Evolutionary conservation across 306 rosid genomes (phyloP), one percentile per base, ranked within the genome.

Genomic region (Bauhinia variegata): DNA sequence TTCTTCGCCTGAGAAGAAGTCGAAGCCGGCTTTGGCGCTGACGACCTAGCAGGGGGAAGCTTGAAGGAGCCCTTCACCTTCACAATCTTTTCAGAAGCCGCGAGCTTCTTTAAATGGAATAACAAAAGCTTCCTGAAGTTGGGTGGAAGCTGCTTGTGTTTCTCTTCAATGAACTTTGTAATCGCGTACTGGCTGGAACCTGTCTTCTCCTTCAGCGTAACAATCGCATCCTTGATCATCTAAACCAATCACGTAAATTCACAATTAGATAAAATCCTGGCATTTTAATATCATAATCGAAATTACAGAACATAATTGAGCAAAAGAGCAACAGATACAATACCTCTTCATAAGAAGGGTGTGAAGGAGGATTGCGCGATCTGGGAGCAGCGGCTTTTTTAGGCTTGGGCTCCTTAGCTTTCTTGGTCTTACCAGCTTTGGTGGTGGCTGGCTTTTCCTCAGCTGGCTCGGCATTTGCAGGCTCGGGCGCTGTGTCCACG

Each of bases 181-280:
- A 91, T 84, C 42, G 97, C 97, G 14, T 86, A 78, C 70, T 91
- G 97, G 63, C 97, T 91, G 18, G 91, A 91, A 23, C 97, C 97
- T 0, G 81, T 78, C 41, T 77, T 88, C 74, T 91, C 95, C 65
- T 91, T 87, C 49, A 91, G 34, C 7, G 83, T 7, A 14, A 79
- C 82, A 63, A 91, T 91, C 19, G 97, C 97, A 7, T 86, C 96
- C 82, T 86, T 88, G 31, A 91, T 75, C 97, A 91, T 91, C 97
- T 91, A 64, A 49, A 57, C 5, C 14, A 31, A 8, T 12, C 43
- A 55, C 11, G 8, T 11, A 44, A 75, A 37, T 1, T 18, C 46
- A 61, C 3, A 76, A 44, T 38, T 31, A 66, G 75, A 80, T 79
- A 77, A 11, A 36, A 71, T 8, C 50, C 39, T 23, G 28, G 2